Evolutionary conservation across 2,329 filamentous ascomycete species (phyloP), one percentile per base, ranked within the genome.

Genomic region (Geosmithia flava): DNA sequence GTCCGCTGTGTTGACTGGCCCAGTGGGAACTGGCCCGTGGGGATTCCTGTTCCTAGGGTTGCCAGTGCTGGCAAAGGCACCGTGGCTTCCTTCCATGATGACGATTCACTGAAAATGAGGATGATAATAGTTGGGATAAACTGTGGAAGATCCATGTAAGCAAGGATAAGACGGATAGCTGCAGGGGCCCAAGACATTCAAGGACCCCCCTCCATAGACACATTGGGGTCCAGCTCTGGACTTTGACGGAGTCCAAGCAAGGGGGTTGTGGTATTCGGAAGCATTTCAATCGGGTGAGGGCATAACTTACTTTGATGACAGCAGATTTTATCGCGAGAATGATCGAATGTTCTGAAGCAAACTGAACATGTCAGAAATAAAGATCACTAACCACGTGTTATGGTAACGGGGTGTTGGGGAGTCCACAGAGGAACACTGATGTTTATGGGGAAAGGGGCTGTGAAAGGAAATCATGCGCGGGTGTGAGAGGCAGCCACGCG

Each of bases 71-170:
- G 23, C 20, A 17, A 42, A 48, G 19, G 41, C 47, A 20, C 47
- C 46, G 39, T 59, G 62, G 53, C 53, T 57, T 48, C 57, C 53
- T 51, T 69, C 67, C 67, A 69, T 69, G 49, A 52, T 58, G 49
- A 13, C 11, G 45, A 30, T 44, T 58, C 54, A 54, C 48, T 49
- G 51, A 53, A 51, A 51, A 52, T 60, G 56, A 58, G 57, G 56
- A 56, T 60, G 59, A 56, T 66, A 67, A 62, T 58, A 59, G 56
- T 62, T 59, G 55, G 50, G 53, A 50, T 54, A 54, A 53, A 53
- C 56, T 49, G 30, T 42, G 15, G n/a, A 10, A 39, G 20, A 43
- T n/a, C 13, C 10, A 46, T 7, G 13, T 37, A 13, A 37, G 33
- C 33, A 37, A 16, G 33, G 15, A 37, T 37, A 11, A 13, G 33